Evolutionary conservation across 1,139 yeast genomes (phyloP), one percentile per base, ranked within the genome.

Genomic region (Diutina sp.): DNA sequence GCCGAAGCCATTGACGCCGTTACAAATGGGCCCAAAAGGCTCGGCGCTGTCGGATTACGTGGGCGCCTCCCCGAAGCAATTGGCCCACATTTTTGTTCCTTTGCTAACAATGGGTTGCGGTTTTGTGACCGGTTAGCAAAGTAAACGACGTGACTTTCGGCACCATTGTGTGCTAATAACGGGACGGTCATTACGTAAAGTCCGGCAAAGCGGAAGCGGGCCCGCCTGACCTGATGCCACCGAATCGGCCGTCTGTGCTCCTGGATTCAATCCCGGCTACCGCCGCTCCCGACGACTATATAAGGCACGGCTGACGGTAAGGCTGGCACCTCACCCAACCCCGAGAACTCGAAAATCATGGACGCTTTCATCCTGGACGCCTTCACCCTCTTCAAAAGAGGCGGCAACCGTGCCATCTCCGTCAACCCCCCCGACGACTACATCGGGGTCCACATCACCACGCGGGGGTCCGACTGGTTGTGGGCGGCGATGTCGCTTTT

Each of bases 391-490:
- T 38, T 32, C 44, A 30, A 30, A 25, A 58, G 61, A 28, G 38
- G 58, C 29, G 61, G 60, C 25, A 84, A 83, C 67, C 69, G 76
- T 56, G 88, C 85, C 21, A 67, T 81, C 50, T 56, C 63, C 4
- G 65, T 80, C 58, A 84, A 84, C 63, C 77, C 82, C 21, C 68
- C 72, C 3, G 66, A 76, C 14, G 55, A 65, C 7, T 68, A 66
- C 3, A 67, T 76, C 57, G 82, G 79, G 60, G 77, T 82, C 64
- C 81, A 79, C 59, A 62, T 84, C 55, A 82, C 87, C 21, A 60
- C 65, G 12, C 82, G 80, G 61, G 90, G 90, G 63, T 81, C 87
- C 7, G 80, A 81, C 66, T 84, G 88, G 88, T 73, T 81, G 61
- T 84, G 89, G 89, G 79, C 90, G 1, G 86, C 74, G 21, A 83